These are phyloP conservation scores for Clathrospora elynae DNA, from an alignment of 2,329 filamentous ascomycete species.

Conservation along the genomic window DNA sequence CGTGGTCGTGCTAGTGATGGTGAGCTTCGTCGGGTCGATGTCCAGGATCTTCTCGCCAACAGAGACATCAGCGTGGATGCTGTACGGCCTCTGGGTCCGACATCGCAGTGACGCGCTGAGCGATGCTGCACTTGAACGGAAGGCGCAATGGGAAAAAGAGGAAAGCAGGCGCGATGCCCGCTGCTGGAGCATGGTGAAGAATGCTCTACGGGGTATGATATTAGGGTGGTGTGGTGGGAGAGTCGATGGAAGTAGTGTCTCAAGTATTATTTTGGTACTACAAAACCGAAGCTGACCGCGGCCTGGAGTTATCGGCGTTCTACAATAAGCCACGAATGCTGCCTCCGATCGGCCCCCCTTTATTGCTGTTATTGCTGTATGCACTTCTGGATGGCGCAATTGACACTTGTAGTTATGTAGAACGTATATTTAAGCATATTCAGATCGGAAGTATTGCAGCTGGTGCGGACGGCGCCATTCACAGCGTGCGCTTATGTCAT, in stretches of 20 bases:
- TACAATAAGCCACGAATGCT: slow-evolving; percentile 15
- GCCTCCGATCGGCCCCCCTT: slow-evolving; percentile 21
- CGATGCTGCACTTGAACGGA: slow-evolving; percentile 33
- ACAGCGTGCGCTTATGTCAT: slow-evolving; percentile 21
- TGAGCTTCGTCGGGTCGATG: slow-evolving; percentile 78
- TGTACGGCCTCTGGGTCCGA: slow-evolving; percentile 55
- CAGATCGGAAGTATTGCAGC: slow-evolving; percentile 14
- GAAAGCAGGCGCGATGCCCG: slow-evolving; percentile 44
- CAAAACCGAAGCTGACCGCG: slow-evolving; percentile 37
- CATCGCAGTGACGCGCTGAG: slow-evolving; percentile 52
- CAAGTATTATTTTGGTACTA: slow-evolving; percentile 28
- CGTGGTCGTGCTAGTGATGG: slow-evolving; percentile 72
- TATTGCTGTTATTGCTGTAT: slow-evolving; percentile 3
- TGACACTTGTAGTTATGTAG: slow-evolving; percentile 9
- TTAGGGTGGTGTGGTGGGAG: slow-evolving; percentile 11
- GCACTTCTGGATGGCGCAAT: slow-evolving; percentile 27
- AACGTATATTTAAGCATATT: slow-evolving; percentile 38
- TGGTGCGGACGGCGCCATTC: slow-evolving; percentile 9
- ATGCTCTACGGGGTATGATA: slow-evolving; percentile 13
- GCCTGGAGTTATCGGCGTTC: slow-evolving; percentile 17
- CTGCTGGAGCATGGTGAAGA: slow-evolving; percentile 45
- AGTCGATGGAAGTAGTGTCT: slow-evolving; percentile 14
- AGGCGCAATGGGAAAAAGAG: slow-evolving; percentile 35
- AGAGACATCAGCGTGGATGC: slow-evolving; percentile 55
- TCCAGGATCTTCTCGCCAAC: slow-evolving; percentile 62